A percentile compares a stretch with the other conserved stretches of the same genome.
Evolutionary conservation across 805 yeast species (phyloP).

Genomic region (Zygosaccharomyces siamensis): DNA sequence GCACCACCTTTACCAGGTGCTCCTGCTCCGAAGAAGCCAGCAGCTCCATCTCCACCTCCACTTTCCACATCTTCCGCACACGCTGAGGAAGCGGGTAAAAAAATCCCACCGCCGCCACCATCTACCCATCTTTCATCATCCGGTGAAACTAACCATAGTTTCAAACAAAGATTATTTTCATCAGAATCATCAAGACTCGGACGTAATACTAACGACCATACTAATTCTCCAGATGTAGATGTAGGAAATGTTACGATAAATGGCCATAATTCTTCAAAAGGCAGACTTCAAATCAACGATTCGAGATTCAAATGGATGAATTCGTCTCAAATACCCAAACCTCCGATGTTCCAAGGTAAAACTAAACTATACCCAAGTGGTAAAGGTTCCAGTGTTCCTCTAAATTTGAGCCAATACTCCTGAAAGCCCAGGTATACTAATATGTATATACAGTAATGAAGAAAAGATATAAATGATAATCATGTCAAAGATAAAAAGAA

Average conservation of each 20-base stretch:
- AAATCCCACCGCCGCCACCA: constrained; percentile 20
- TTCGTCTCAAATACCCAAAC: constrained; percentile 70
- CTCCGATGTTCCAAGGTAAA: constrained; percentile 70
- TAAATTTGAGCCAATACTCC: constrained; percentile 47
- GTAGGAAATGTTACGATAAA: constrained; percentile 24
- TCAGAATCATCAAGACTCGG: constrained; percentile 30
- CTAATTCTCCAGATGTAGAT: constrained; percentile 23
- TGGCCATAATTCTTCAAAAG: constrained; percentile 25
- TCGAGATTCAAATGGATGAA: constrained; percentile 64
- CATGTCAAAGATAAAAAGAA: too few species aligned
- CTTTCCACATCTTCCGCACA: constrained; percentile 19
- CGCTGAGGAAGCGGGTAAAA: neutral
- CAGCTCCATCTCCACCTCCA: constrained; percentile 25
- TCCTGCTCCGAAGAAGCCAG: constrained; percentile 21
- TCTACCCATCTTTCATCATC: constrained; percentile 15
- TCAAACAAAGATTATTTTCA: constrained; percentile 32
- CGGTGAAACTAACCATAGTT: constrained; percentile 7
- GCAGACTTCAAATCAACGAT: constrained; percentile 56
- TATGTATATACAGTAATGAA: neutral
- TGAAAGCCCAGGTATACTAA: constrained; percentile 1
- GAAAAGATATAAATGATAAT: neutral
- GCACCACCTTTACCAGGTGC: constrained; percentile 18
- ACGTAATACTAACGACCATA: constrained; percentile 24
- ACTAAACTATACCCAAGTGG: constrained; percentile 91
- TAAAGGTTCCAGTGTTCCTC: constrained; percentile 86